Base-by-base conservation (phyloP, 805 yeast genomes). In the Myxozyma monticola region DNA sequence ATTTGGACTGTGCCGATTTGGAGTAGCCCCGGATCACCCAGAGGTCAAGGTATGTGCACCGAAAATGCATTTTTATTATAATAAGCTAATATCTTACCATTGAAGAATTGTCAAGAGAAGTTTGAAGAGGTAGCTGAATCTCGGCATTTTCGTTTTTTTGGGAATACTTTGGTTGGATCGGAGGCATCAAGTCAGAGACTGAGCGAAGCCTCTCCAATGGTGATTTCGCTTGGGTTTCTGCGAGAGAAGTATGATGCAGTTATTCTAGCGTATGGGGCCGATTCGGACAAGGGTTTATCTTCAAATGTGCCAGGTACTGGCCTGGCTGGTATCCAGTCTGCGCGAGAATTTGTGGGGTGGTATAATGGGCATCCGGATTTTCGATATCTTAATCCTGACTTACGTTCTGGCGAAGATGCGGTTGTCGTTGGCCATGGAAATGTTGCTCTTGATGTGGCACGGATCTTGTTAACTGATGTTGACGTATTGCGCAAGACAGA, bases 21-120 rank as follows among this genome's bases (percentile, higher is more conserved):
- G 99, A 1, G 98, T 93, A n/a, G 97, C 99, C 0, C 99, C 99
- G 1, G 99, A 93, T 68, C 97, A 93, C 68, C 96, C 96, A 0
- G 98, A 93, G 62, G 98, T 93, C 28, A 91, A 90, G 55, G 62
- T 58, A 21, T 9, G 47, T 26, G 4, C 17, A 22, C 12, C 29
- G 14, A 14, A 28, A 9, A 14, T 9, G 14, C 31, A 10, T n/a
- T 17, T 18, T 30, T 40, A 12, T 25, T 40, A 20, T 8, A 21
- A 28, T 21, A 4, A 12, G 26, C 9, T 22, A 21, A 6, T 4
- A 1, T 12, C 1, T 9, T 36, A 5, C 22, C 7, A 24, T 33
- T 14, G 20, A 33, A 60, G 56, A 69, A 69, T 51, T 72, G 76
- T 72, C 75, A 83, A 65, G 85, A 85, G 17, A 82, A 89, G 45